phyloP scores from a whole-genome alignment of 306 rosid genomes.

The Astragalus membranaceus region DNA sequence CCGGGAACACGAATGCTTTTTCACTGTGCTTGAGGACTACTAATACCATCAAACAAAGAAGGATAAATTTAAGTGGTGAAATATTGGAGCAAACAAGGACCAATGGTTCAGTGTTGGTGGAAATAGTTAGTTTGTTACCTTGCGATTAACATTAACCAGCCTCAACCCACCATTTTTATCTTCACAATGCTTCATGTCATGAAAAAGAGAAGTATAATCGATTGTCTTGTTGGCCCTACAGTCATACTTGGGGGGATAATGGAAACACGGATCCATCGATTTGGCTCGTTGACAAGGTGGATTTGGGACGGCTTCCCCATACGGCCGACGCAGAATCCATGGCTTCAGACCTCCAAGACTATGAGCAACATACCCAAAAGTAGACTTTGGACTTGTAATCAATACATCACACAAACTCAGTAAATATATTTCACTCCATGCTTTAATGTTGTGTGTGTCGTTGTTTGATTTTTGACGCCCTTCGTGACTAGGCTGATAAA shows the following conservation, averaged over 20 bases:
- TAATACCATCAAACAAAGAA: neutral
- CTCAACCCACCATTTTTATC: conserved; percentile 63
- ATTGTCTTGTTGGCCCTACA: conserved; percentile 45
- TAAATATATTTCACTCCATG: conserved; percentile 67
- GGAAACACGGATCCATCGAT: conserved; percentile 84
- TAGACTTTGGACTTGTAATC: conserved; percentile 71
- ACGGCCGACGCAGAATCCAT: conserved; percentile 63
- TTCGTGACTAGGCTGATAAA: conserved; percentile 76
- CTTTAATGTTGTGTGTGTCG: conserved; percentile 58
- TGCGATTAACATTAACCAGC: conserved; percentile 26
- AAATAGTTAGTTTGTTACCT: conserved; percentile 3
- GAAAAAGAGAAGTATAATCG: conserved; percentile 48
- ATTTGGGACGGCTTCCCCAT: conserved; percentile 39
- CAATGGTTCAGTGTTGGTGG: neutral
- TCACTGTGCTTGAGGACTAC: neutral
- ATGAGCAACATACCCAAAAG: conserved; percentile 81
- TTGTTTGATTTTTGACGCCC: conserved; percentile 54
- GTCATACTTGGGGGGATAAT: conserved; percentile 64
- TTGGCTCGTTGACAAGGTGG: conserved; percentile 61
- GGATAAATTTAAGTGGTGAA: neutral
- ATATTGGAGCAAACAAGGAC: neutral
- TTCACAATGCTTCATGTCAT: conserved; percentile 60
- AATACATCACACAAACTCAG: conserved; percentile 64
- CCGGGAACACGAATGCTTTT: neutral
- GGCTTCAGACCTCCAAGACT: conserved; percentile 76